Evolutionary conservation across 2,329 filamentous ascomycete genomes (phyloP).

Genomic region (Dactylellina parvicollis): DNA sequence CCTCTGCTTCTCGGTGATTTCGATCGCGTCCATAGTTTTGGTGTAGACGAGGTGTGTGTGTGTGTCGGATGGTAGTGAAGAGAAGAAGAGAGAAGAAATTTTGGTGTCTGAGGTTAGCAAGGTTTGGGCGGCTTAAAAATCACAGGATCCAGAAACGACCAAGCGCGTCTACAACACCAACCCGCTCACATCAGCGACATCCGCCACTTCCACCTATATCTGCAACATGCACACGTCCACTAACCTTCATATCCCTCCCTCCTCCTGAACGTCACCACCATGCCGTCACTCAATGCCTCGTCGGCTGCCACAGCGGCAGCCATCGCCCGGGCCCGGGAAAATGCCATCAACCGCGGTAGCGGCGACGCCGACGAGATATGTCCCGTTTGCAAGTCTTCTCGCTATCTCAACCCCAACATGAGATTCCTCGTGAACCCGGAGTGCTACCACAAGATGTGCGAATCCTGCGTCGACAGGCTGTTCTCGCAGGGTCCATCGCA

Average conservation of each 20-base stretch:
- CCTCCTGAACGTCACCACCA: slow-evolving; percentile 1
- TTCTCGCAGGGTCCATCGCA: slow-evolving; percentile 91
- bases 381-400: slow-evolving; percentile 95
- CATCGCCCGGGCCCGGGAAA: slow-evolving; percentile 48
- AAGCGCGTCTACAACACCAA: slow-evolving; percentile 4
- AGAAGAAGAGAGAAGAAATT: slow-evolving; percentile 22
- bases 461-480: slow-evolving; percentile 91
- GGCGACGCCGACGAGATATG: slow-evolving; percentile 74
- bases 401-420: slow-evolving; percentile 94
- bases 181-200: not conserved
- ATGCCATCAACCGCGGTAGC: slow-evolving; percentile 46
- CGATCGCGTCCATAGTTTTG: slow-evolving; percentile 42
- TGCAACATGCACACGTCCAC: slow-evolving; percentile 22
- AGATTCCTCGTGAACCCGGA: slow-evolving; percentile 95
- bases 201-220: not conserved
- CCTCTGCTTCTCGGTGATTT: slow-evolving; percentile 77
- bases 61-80: not conserved
- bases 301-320: slow-evolving; percentile 25
- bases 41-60: slow-evolving; percentile 64
- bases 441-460: slow-evolving; percentile 99
- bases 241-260: not conserved
- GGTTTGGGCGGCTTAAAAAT: slow-evolving; percentile 47
- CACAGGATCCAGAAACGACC: slow-evolving; percentile 14
- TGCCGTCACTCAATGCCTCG: slow-evolving; percentile 29
- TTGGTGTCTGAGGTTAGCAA: slow-evolving; percentile 1